phyloP scores from a whole-genome alignment of 768 basidiomycete genomes.

The Podaxis sp. region DNA sequence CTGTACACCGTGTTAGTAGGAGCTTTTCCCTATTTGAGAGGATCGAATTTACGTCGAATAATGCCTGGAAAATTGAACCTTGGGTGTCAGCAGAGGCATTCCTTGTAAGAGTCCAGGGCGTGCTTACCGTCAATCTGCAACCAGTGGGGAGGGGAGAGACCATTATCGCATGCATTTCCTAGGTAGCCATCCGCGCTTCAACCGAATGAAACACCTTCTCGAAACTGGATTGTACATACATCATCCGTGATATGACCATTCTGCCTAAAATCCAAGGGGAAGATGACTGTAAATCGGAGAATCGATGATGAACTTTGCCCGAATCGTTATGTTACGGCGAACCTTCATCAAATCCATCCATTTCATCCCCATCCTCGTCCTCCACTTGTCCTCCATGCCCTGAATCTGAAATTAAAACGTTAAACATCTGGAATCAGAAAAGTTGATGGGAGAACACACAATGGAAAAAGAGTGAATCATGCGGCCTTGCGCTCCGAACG shows the following conservation, averaged over 20 bases:
- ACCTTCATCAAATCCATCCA: constrained; percentile 80
- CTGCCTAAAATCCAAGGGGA: constrained; percentile 79
- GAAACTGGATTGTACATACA: constrained; percentile 25
- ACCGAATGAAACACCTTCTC: neutral
- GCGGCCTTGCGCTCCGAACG: constrained; percentile 57
- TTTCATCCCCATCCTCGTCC: constrained; percentile 75
- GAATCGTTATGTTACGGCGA: neutral
- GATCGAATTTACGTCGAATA: constrained; percentile 42
- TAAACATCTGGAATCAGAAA: neutral
- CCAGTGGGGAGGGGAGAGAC: constrained; percentile 40
- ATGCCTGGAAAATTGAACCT: constrained; percentile 26
- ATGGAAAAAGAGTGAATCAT: constrained; percentile 79
- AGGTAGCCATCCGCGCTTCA: neutral
- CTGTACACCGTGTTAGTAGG: constrained; percentile 19
- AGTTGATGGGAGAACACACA: constrained; percentile 33
- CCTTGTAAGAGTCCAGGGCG: neutral
- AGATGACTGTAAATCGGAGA: constrained; percentile 56
- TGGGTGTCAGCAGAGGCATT: neutral
- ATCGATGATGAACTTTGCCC: neutral
- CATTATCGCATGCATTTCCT: constrained; percentile 50
- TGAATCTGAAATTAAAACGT: constrained; percentile 48
- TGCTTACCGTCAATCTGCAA: constrained; percentile 48
- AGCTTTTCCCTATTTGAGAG: neutral
- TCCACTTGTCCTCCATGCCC: constrained; percentile 93
- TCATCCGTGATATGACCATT: constrained; percentile 75